Percentiles rank a stretch among this genome's conserved stretches.
phyloP scores from a whole-genome alignment of 169 alveolate species.

The Plasmodium gallinaceum region DNA sequence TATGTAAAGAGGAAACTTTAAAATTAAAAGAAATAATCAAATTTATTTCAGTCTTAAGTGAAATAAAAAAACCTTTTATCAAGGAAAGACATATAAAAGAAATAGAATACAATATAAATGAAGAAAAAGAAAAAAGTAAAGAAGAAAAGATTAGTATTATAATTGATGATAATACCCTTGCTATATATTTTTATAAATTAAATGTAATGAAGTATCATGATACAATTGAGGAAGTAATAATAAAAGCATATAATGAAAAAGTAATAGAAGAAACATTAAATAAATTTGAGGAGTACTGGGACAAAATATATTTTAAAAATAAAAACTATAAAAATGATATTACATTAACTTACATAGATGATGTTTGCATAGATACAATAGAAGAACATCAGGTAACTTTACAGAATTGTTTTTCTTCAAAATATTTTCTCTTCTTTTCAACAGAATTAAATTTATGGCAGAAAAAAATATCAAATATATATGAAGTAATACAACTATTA shows the following conservation, averaged over 20 bases:
- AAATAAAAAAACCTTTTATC: constrained; percentile 43
- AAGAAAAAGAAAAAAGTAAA: constrained; percentile 35
- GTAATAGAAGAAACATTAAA: constrained; percentile 48
- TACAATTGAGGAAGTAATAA: constrained; percentile 53
- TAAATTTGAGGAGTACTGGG: constrained; percentile 63
- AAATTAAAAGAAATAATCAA: constrained; percentile 51
- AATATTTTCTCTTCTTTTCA: constrained; percentile 94
- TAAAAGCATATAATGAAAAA: constrained; percentile 71
- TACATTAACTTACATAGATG: constrained; percentile 91
- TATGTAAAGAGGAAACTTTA: constrained; percentile 62
- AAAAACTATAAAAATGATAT: constrained; percentile 88
- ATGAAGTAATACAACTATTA: constrained; percentile 93
- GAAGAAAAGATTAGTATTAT: constrained; percentile 43
- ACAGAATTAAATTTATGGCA: constrained; percentile 94
- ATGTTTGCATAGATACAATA: constrained; percentile 95
- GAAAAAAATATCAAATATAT: constrained; percentile 92
- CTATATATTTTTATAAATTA: constrained; percentile 49
- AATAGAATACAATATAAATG: constrained; percentile 57
- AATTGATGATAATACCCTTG: constrained; percentile 56
- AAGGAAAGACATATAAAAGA: constrained; percentile 71
- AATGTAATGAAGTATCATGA: constrained; percentile 69
- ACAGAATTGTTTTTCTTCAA: constrained; percentile 95
- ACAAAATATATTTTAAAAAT: constrained; percentile 39
- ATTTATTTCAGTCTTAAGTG: constrained; percentile 56
- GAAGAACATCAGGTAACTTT: constrained; percentile 96